phyloP scores from a whole-genome alignment of 106 monocot genomes.

The Gastrodia elata region DNA sequence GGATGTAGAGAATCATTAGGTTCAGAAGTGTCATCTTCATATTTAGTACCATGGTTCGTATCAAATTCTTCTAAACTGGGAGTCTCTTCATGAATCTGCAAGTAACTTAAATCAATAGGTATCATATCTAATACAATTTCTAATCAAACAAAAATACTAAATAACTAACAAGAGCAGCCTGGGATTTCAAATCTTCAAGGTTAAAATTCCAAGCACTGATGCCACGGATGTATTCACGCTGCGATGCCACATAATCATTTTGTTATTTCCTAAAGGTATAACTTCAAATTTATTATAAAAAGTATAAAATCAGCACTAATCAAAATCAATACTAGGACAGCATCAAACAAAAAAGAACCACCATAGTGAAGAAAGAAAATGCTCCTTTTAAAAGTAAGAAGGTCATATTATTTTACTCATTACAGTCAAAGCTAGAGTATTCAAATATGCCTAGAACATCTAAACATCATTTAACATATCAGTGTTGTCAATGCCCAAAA shows the following conservation, averaged over 20 bases:
- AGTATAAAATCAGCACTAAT: not conserved
- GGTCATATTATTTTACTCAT: not conserved
- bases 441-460: not conserved
- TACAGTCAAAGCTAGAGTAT: not conserved
- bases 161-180: slow-evolving; percentile 75
- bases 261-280: not conserved
- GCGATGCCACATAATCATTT: slow-evolving; percentile 3
- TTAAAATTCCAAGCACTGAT: slow-evolving; percentile 98
- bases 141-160: not conserved
- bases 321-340: not conserved
- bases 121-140: not conserved
- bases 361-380: not conserved
- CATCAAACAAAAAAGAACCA: not conserved
- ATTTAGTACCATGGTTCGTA: slow-evolving; percentile 18
- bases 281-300: not conserved
- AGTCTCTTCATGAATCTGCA: slow-evolving; percentile 44
- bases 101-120: not conserved
- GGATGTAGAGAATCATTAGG: slow-evolving; percentile 4
- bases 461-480: not conserved
- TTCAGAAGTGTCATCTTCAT: slow-evolving; percentile 17
- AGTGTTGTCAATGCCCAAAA: not conserved
- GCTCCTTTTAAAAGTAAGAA: not conserved
- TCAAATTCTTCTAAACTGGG: slow-evolving; percentile 32
- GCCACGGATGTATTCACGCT: slow-evolving; percentile 86
- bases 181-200: slow-evolving; percentile 81